Evolutionary conservation across 2,329 filamentous ascomycete genomes (phyloP).

Genomic region (Pseudogymnoascus sp.): DNA sequence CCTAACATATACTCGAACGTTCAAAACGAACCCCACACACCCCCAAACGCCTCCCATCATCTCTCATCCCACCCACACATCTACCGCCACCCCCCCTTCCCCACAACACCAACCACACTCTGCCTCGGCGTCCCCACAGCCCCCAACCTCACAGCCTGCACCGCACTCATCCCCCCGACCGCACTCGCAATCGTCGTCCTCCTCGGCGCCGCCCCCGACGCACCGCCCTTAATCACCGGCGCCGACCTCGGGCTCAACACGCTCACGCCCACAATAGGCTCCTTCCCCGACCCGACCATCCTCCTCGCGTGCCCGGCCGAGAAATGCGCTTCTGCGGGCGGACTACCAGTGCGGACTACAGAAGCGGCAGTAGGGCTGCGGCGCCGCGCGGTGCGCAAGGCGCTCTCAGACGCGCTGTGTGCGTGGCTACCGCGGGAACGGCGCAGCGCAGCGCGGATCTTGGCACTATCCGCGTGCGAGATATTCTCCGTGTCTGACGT

Average conservation of each 20-base stretch:
- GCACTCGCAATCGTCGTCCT: conserved; percentile 24
- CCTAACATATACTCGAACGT: conserved; percentile 5
- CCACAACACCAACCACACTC: conserved; percentile 21
- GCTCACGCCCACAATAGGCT: conserved; percentile 43
- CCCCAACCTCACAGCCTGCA: conserved; percentile 19
- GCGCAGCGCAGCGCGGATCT: conserved; percentile 25
- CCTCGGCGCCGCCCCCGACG: conserved; percentile 12
- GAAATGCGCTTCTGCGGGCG: conserved; percentile 51
- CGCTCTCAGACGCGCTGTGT: conserved; percentile 18
- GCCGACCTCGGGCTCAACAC: conserved; percentile 54
- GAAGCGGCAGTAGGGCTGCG: conserved; percentile 37
- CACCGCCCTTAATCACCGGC: conserved; percentile 43
- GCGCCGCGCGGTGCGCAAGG: conserved; percentile 17
- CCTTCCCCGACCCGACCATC: conserved; percentile 55
- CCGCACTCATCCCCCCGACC: conserved; percentile 18
- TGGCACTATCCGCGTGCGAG: conserved; percentile 22
- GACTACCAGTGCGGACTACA: conserved; percentile 40
- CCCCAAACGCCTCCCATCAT: not conserved
- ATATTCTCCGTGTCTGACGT: conserved; percentile 25
- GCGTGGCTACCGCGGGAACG: conserved; percentile 22
- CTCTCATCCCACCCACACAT: not conserved
- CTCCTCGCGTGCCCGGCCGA: conserved; percentile 57
- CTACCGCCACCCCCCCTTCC: conserved; percentile 26
- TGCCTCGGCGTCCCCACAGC: conserved; percentile 20
- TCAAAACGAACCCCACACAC: not conserved